Evolutionary conservation across 257 asterid species (phyloP).

Genomic region (Fraxinus excelsior): DNA sequence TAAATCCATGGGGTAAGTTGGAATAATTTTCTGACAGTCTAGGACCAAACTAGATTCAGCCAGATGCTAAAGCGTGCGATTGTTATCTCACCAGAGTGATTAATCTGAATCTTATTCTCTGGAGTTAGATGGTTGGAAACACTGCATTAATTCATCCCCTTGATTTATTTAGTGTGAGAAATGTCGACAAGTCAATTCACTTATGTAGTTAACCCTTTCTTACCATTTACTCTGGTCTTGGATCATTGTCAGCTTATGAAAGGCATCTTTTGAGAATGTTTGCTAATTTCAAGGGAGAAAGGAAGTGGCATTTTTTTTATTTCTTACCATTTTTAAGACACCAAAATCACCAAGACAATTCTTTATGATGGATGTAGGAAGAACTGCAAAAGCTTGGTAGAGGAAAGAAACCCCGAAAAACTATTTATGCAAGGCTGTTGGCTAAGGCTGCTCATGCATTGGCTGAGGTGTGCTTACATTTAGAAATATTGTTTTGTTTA

Average conservation of each 20-base stretch:
- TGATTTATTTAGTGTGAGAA: not conserved
- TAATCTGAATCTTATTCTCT: not conserved
- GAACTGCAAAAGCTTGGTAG: slow-evolving; percentile 69
- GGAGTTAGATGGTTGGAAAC: not conserved
- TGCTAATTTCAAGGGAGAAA: slow-evolving; percentile 12
- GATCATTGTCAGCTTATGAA: slow-evolving; percentile 12
- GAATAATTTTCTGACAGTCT: not conserved
- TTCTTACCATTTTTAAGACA: slow-evolving; percentile 11
- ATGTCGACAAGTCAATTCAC: not conserved
- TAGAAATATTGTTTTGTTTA: slow-evolving; percentile 6
- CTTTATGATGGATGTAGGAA: slow-evolving; percentile 55
- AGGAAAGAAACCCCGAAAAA: slow-evolving; percentile 78
- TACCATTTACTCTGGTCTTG: not conserved
- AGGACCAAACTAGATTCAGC: not conserved
- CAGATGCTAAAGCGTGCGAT: not conserved
- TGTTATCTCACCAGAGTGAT: not conserved
- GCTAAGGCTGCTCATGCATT: slow-evolving; percentile 92
- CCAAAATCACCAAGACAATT: slow-evolving; percentile 6
- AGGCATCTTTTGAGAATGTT: slow-evolving; percentile 9
- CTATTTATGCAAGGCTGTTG: slow-evolving; percentile 77
- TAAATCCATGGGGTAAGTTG: not conserved
- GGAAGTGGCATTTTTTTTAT: not conserved
- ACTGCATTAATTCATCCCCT: not conserved
- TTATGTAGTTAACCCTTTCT: not conserved
- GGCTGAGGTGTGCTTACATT: slow-evolving; percentile 69